phyloP scores from a whole-genome alignment of 768 basidiomycete genomes.

The Suillus brevipes region DNA sequence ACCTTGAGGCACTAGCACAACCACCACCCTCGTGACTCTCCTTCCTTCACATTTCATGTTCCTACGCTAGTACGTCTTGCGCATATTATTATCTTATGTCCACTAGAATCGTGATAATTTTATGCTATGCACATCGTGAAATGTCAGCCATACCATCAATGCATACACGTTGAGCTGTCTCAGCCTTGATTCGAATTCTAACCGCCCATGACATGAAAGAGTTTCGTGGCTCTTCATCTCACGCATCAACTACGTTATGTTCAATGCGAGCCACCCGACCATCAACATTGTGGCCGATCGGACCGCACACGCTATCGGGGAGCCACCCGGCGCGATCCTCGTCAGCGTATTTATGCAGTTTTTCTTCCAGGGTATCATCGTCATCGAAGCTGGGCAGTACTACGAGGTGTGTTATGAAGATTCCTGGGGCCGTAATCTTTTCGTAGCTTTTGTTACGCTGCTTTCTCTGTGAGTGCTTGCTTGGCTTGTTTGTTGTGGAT shows the following conservation, averaged over 20 bases:
- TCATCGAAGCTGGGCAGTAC: constrained; percentile 42
- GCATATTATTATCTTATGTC: constrained; percentile 14
- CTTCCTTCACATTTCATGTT: constrained; percentile 1
- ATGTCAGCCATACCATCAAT: background rate
- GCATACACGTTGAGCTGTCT: background rate
- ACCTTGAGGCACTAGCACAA: constrained; percentile 5
- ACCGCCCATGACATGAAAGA: background rate
- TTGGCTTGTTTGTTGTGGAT: background rate
- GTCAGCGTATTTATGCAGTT: constrained; percentile 48
- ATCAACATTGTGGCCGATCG: constrained; percentile 5
- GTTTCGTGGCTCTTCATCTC: background rate
- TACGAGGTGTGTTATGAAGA: constrained; percentile 46
- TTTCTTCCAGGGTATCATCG: constrained; percentile 45
- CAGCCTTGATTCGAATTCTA: background rate
- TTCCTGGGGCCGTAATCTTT: constrained; percentile 41
- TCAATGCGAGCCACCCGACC: background rate
- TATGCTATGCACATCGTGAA: background rate
- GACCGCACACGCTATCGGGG: constrained; percentile 24
- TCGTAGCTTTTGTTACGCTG: constrained; percentile 40
- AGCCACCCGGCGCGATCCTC: constrained; percentile 42
- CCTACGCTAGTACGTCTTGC: constrained; percentile 10
- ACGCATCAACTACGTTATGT: background rate
- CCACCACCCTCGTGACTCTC: background rate
- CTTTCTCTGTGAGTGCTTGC: constrained; percentile 41
- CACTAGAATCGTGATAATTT: constrained; percentile 20